Base-by-base conservation (phyloP, 1,139 yeast genomes). In the Pneumocystis jirovecii region DNA sequence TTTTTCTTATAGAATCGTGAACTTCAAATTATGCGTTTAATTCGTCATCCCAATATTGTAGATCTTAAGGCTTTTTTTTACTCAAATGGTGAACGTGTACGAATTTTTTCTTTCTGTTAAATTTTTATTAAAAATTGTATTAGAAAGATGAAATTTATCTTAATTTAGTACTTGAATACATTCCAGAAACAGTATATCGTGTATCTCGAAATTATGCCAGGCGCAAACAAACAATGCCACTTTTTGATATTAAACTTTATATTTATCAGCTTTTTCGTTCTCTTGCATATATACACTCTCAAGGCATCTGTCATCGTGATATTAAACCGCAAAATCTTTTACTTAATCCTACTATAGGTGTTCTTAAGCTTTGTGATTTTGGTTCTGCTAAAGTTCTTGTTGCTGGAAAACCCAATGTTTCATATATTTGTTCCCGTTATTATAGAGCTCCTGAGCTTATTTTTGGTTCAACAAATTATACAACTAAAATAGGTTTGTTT, bases 311-410 rank as follows among this genome's bases (percentile, higher is more conserved):
- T 76, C 98, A 93, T 76, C 85, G 98, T 74, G 98, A 93, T 77
- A 93, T 93, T 72, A 93, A 93, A 75, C 98, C 98, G 2, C 97
- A 95, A 74, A 93, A 93, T 76, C 80, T 93, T 68, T 80, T 93
- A 72, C 87, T 93, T 69, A 93, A 93, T 75, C 96, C 97, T 35
- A 81, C 83, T 63, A 42, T 66, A 25, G 95, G 96, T 17, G 83
- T 87, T 66, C 81, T 95, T 70, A 93, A 93, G 76, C 82, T 93
- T 64, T 93, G 98, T 77, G 98, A 93, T 77, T 93, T 93, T 76
- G 98, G 98, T n/a, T 85, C 95, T n/a, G 98, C 98, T 40, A 93
- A 93, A 76, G 86, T 88, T 66, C 81, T 93, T 68, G 88, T 87
- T 64, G 95, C 96, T 7, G 81, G 82, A 19, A 98, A 93, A 76